Conservation (phyloP, 1,139 yeast species). For the Protomyces pachydermus region DNA sequence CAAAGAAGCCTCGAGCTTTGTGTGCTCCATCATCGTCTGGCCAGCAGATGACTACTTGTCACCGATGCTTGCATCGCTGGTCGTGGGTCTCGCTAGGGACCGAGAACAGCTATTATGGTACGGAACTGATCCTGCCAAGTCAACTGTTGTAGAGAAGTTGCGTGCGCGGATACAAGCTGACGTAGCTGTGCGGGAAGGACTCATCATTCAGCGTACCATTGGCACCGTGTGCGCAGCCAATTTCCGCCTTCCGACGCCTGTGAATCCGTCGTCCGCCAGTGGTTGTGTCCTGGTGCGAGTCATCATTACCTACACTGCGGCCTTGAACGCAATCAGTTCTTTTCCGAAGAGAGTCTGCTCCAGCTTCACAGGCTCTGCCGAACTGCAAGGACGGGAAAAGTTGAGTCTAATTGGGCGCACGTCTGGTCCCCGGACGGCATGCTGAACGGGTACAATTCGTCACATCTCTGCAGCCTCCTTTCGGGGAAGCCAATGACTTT, state of each 20-base stretch:
- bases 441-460: background rate
- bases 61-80: background rate
- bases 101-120: background rate
- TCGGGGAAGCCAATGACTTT: background rate
- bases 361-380: background rate
- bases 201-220: background rate
- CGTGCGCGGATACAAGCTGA: background rate
- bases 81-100: background rate
- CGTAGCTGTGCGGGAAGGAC: background rate
- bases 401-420: background rate
- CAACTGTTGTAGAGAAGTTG: background rate
- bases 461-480: background rate
- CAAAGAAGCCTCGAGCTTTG: background rate
- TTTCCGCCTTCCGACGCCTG: background rate
- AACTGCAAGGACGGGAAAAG: background rate
- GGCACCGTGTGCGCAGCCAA: background rate
- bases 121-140: background rate
- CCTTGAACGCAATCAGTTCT: background rate
- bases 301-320: background rate
- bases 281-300: background rate
- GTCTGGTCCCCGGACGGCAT: background rate
- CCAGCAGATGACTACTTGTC: background rate
- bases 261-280: background rate
- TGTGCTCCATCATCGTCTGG: background rate
- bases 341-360: background rate